A percentile compares a stretch with the other conserved stretches of the same genome.
These are phyloP conservation scores for Kalanchoe fedtschenkoi DNA, from an alignment of 164 flowering plant genomes.

Conservation along the genomic window DNA sequence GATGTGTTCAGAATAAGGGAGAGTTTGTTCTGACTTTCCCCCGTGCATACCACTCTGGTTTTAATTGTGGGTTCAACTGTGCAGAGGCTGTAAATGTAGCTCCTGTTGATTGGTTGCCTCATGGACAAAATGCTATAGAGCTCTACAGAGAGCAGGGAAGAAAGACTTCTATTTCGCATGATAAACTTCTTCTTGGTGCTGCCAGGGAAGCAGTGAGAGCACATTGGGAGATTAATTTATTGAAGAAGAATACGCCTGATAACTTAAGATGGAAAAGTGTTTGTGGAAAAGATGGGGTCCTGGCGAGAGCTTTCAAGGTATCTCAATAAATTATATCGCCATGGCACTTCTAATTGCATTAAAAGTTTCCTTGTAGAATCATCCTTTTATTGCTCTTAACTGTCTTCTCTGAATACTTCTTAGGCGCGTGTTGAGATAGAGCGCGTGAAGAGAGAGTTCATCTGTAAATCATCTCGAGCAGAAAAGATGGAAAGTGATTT, in stretches of 20 bases:
- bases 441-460: slow-evolving; percentile 10
- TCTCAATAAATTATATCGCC: neutral
- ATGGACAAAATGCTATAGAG: slow-evolving; percentile 70
- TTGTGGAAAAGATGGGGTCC: slow-evolving; percentile 65
- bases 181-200: slow-evolving; percentile 61
- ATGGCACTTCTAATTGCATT: neutral
- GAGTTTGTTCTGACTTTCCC: slow-evolving; percentile 78
- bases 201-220: slow-evolving; percentile 75
- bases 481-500: slow-evolving; percentile 59
- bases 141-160: slow-evolving; percentile 50
- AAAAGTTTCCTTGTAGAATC: neutral
- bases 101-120: slow-evolving; percentile 75
- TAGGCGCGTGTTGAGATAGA: slow-evolving; percentile 36
- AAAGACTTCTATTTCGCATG: slow-evolving; percentile 59
- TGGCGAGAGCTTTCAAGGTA: slow-evolving; percentile 69
- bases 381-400: neutral
- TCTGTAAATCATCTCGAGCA: slow-evolving; percentile 32
- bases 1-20: slow-evolving; percentile 57
- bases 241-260: slow-evolving; percentile 35
- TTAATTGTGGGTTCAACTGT: slow-evolving; percentile 72
- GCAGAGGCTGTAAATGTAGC: slow-evolving; percentile 84
- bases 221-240: slow-evolving; percentile 42
- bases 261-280: slow-evolving; percentile 58
- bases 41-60: slow-evolving; percentile 71
- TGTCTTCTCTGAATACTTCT: slow-evolving; percentile 12